Evolutionary conservation across 371 early-diverging fungal species (phyloP).

Genomic region (Nematocida minor): DNA sequence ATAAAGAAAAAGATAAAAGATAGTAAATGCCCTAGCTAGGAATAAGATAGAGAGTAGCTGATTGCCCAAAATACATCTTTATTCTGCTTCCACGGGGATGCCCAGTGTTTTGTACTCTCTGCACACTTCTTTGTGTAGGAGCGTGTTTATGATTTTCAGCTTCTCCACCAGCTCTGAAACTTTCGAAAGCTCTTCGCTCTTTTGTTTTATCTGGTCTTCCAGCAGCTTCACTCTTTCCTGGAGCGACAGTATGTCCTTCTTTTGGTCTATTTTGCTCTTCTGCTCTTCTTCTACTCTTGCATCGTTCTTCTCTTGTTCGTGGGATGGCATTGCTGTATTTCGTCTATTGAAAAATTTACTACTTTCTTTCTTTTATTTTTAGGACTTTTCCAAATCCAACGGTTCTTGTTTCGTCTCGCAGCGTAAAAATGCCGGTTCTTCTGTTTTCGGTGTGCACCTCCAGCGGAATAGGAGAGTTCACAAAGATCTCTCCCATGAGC

Average conservation of each 20-base stretch:
- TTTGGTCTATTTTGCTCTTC: neutral
- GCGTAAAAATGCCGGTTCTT: slow-evolving; percentile 59
- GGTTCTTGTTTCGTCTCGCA: slow-evolving; percentile 63
- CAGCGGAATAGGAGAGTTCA: slow-evolving; percentile 47
- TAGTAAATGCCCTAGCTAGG: no score
- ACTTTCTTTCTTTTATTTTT: slow-evolving; percentile 59
- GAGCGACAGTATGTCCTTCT: slow-evolving; percentile 30
- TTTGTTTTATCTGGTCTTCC: slow-evolving; percentile 48
- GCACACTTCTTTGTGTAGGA: slow-evolving; percentile 50
- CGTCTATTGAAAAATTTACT: neutral
- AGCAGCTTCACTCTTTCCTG: slow-evolving; percentile 28
- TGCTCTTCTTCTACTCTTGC: neutral
- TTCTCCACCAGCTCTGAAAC: slow-evolving; percentile 37
- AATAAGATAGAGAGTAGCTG: no score
- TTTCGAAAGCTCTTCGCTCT: slow-evolving; percentile 23
- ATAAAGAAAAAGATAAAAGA: no score
- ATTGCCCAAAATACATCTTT: neutral
- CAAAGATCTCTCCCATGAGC: slow-evolving; percentile 55
- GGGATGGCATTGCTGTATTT: neutral
- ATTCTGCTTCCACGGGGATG: slow-evolving; percentile 11
- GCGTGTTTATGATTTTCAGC: slow-evolving; percentile 42
- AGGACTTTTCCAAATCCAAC: slow-evolving; percentile 63
- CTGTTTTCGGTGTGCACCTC: slow-evolving; percentile 24
- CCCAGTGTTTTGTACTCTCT: slow-evolving; percentile 29
- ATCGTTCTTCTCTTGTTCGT: slow-evolving; percentile 14